A percentile compares a stretch with the other conserved stretches of the same genome.
These are phyloP conservation scores for Mortierella antarctica DNA, from an alignment of 192 early-diverging fungal genomes.

Conservation along the genomic window DNA sequence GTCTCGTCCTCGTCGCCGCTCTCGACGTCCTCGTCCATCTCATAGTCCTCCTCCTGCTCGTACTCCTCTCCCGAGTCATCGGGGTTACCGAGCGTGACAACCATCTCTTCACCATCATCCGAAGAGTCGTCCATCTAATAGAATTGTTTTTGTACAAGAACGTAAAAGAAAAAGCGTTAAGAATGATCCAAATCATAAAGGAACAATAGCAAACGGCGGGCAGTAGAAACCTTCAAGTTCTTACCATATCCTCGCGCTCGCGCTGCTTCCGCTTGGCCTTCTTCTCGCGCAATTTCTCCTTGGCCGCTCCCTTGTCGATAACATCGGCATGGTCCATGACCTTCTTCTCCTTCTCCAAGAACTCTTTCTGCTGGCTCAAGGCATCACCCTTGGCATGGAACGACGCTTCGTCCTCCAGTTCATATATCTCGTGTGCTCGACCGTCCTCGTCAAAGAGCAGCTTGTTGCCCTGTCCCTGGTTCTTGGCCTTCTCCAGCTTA, in stretches of 20 bases:
- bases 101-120: slow-evolving; percentile 30
- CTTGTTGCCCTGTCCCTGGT: slow-evolving; percentile 74
- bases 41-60: slow-evolving; percentile 25
- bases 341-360: slow-evolving; percentile 73
- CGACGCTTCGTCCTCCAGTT: slow-evolving; percentile 82
- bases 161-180: not conserved
- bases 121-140: slow-evolving; percentile 33
- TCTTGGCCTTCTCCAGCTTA: slow-evolving; percentile 80
- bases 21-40: slow-evolving; percentile 10
- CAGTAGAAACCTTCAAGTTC: not conserved
- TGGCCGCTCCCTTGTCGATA: slow-evolving; percentile 77
- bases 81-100: slow-evolving; percentile 41
- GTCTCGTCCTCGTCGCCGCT: slow-evolving; percentile 32
- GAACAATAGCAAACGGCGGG: not conserved
- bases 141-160: not conserved
- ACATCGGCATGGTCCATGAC: slow-evolving; percentile 83
- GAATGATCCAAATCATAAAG: not conserved
- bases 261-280: slow-evolving; percentile 72
- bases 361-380: slow-evolving; percentile 69
- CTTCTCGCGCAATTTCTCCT: slow-evolving; percentile 78
- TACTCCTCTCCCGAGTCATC: slow-evolving; percentile 37
- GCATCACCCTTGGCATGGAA: slow-evolving; percentile 84
- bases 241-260: slow-evolving; percentile 62
- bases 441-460: slow-evolving; percentile 97
- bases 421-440: slow-evolving; percentile 76